Conservation (phyloP, 2,329 filamentous ascomycete species). For the Scleromitrula shiraiana region DNA sequence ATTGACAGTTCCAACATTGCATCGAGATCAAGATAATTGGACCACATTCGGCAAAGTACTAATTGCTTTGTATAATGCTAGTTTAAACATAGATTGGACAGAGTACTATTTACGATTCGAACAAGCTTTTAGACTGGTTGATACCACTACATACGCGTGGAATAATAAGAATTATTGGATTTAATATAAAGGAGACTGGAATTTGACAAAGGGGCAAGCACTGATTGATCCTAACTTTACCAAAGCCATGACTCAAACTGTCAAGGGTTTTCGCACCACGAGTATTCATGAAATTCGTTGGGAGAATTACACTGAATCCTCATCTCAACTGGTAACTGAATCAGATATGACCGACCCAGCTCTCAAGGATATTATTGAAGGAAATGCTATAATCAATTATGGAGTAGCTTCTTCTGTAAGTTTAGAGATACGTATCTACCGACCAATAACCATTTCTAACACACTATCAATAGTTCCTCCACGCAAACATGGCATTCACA, state of each 20-base stretch:
- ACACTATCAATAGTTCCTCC: slow-evolving; percentile 38
- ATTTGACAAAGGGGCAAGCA: slow-evolving; percentile 28
- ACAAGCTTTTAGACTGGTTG: neutral
- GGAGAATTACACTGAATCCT: neutral
- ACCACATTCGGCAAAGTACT: neutral
- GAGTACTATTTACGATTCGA: slow-evolving; percentile 4
- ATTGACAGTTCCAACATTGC: neutral
- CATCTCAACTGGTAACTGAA: neutral
- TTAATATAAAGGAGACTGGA: slow-evolving; percentile 52
- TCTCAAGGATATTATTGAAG: neutral
- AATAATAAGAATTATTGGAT: slow-evolving; percentile 62
- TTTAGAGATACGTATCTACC: slow-evolving; percentile 9
- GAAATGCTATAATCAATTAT: slow-evolving; percentile 13
- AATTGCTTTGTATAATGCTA: neutral
- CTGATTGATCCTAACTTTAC: slow-evolving; percentile 44
- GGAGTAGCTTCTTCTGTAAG: slow-evolving; percentile 34
- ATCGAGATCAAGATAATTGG: slow-evolving; percentile 30
- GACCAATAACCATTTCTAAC: neutral
- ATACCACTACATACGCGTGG: slow-evolving; percentile 54
- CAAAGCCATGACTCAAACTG: slow-evolving; percentile 27
- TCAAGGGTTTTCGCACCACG: neutral
- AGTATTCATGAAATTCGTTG: neutral
- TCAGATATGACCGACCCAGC: slow-evolving; percentile 30
- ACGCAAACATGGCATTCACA: slow-evolving; percentile 53
- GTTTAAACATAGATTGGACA: slow-evolving; percentile 1